Base-by-base conservation (phyloP, 2,329 filamentous ascomycete species). In the Pseudogymnoascus sp. region DNA sequence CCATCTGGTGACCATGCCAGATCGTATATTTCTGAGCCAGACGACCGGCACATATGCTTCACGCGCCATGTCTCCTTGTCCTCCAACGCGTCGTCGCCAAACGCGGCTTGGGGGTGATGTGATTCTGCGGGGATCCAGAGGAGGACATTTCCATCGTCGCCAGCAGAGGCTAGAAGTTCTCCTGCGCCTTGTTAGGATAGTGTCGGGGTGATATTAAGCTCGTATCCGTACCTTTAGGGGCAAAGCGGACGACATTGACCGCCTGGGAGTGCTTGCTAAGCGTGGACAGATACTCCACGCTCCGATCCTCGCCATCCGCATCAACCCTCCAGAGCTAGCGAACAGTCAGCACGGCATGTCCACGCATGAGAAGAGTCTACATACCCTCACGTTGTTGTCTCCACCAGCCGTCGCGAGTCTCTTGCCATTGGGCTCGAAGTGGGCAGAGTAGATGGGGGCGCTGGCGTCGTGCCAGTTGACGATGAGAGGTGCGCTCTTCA, bases 401-500 rank as follows among this genome's bases (percentile, higher is more conserved):
- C 94, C 94, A 69, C 92, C 94, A 63, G 88, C 92, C 8, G 94
- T 99, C 61, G 94, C 94, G 64, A 99, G 78, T 69, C 94, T 85
- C 74, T 94, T 96, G 65, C 90, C 91, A 71, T 90, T 82, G 55
- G 90, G 90, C 72, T 99, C 92, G 72, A 97, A 99, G 74, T 97
- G 92, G 67, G 91, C 90, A 41, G 92, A 96, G 77, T 97, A 99
- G 72, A 99, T 92, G 61, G 94, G 94, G 68, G 90, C 85, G 76
- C 95, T 96, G 71, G 96, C 90, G 74, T 96, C 90, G 76, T 99
- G 95, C 94, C 94, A 99, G 79, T 95, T 90, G 76, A 99, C 92
- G 72, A 97, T 92, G 67, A 99, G 82, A 68, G 94, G 92, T 71
- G 90, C 87, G 71, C 91, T 92, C 82, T 95, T 97, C 94, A 99